These are phyloP conservation scores for Macadamia tetraphylla DNA, from an alignment of 164 flowering plant species.

Conservation along the genomic window DNA sequence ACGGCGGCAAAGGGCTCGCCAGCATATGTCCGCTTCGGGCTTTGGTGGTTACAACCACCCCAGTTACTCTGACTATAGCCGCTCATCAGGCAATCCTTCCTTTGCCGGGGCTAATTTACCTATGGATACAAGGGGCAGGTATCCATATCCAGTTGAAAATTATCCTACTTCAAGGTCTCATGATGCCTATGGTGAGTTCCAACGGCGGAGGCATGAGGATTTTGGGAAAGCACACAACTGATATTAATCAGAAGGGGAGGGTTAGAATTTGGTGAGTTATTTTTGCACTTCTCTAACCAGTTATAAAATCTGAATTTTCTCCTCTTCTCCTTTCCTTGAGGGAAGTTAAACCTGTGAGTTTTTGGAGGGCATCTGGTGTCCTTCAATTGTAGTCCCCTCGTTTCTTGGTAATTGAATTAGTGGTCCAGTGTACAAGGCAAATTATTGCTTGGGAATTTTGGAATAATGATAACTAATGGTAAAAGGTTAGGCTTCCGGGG, in stretches of 20 bases:
- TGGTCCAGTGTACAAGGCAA: neutral
- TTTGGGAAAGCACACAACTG: constrained; percentile 69
- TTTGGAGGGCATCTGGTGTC: neutral
- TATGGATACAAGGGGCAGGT: constrained; percentile 58
- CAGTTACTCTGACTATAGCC: constrained; percentile 47
- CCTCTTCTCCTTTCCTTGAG: no score
- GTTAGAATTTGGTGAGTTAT: constrained; percentile 44
- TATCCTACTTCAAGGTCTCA: constrained; percentile 56
- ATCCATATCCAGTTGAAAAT: constrained; percentile 43
- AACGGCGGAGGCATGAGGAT: constrained; percentile 67
- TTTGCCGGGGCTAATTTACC: constrained; percentile 41
- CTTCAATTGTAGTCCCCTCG: neutral
- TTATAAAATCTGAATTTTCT: neutral
- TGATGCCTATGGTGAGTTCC: constrained; percentile 55
- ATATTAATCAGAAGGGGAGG: constrained; percentile 28
- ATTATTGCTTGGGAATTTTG: neutral
- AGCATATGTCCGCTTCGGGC: constrained; percentile 39
- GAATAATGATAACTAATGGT: neutral
- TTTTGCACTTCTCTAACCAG: constrained; percentile 8
- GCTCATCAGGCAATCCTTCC: constrained; percentile 37
- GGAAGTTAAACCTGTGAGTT: no score
- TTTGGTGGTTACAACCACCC: constrained; percentile 58
- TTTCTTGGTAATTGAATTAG: neutral
- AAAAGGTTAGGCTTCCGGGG: no score
- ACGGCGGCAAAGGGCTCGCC: constrained; percentile 51